Base-by-base conservation (phyloP, 352 stramenopile genomes). In the Phytophthora hibernalis region DNA sequence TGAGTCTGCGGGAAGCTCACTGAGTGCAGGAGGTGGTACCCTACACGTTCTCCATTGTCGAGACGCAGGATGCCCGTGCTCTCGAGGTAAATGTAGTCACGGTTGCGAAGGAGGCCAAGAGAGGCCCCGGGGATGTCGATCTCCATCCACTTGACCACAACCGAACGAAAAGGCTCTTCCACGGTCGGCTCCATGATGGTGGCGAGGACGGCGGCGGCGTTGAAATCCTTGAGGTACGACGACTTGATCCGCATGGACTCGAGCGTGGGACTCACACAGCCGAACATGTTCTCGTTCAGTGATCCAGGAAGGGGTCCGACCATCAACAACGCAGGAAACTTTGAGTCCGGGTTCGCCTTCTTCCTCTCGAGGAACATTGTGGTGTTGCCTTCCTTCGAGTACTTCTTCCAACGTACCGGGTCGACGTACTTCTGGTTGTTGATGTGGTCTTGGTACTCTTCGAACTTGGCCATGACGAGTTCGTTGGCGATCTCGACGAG, bases 201-300 rank as follows among this genome's bases (percentile, higher is more conserved):
- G 4, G 67, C 74, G 1, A 91, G 50, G n/a, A 91, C 67, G 0
- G 74, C 78, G 3, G 75, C 71, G 43, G 79, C 74, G 13, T 61
- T 70, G 28, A 74, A 74, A n/a, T 74, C 66, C 11, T 62, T 65
- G 2, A 70, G 40, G 16, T 74, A 74, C 33, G 66, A 74, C 48
- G 66, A 66, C 31, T 74, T 74, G 42, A 74, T 74, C 22, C 66
- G 68, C 77, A 68, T 77, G 2, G 61, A 48, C 43, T 83, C 68
- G 9, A 70, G 45, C 10, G 68, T 82, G 20, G 74, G 64, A 31
- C 40, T 68, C 47, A 83, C 56, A 18, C 68, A 20, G 12, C 77
- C 77, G 48, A 80, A 82, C 74, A 85, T 76, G 45, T 73, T 68
- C 47, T 85, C 74, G 37, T 80, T 59, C 21, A 85, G 45, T 11